Evolutionary conservation across 768 basidiomycete species (phyloP).

Genomic region (Trametes cubensis): DNA sequence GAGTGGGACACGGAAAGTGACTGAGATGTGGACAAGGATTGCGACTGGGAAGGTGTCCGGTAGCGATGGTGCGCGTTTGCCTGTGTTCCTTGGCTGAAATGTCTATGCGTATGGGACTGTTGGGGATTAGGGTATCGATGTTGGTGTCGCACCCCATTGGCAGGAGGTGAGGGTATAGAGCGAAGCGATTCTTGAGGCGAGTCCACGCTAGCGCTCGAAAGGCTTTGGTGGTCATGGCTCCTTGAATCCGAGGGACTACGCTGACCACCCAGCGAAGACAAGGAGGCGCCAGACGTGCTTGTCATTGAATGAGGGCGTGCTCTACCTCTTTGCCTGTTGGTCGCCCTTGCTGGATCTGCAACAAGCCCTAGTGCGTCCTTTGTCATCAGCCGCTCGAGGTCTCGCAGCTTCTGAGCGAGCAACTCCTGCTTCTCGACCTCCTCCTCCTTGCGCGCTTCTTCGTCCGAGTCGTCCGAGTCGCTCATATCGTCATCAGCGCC

Average conservation of each 20-base stretch:
- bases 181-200: conserved; percentile 81
- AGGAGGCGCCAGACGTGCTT: conserved; percentile 13
- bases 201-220: conserved; percentile 68
- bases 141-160: conserved; percentile 50
- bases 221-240: conserved; percentile 63
- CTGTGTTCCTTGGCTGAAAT: conserved; percentile 3
- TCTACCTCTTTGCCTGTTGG: conserved; percentile 19
- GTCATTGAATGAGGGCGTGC: conserved; percentile 23
- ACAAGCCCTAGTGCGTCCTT: conserved; percentile 75
- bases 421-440: conserved; percentile 74
- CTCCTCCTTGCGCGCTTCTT: conserved; percentile 60
- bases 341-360: conserved; percentile 30
- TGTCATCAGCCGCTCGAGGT: conserved; percentile 73
- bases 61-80: conserved; percentile 9
- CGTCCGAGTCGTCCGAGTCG: conserved; percentile 56
- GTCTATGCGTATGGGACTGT: conserved; percentile 16
- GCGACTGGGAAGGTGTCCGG: conserved; percentile 8
- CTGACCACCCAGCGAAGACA: conserved; percentile 32
- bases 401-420: conserved; percentile 65
- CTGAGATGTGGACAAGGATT: conserved; percentile 9
- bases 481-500: conserved; percentile 9
- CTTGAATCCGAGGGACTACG: conserved; percentile 47
- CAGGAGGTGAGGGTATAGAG: conserved; percentile 74
- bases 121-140: conserved; percentile 8
- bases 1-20: conserved; percentile 15